Percentiles rank a stretch among this genome's conserved stretches.
Evolutionary conservation across 192 early-diverging fungal genomes (phyloP).

Genomic region (Chytriomyces sp.): DNA sequence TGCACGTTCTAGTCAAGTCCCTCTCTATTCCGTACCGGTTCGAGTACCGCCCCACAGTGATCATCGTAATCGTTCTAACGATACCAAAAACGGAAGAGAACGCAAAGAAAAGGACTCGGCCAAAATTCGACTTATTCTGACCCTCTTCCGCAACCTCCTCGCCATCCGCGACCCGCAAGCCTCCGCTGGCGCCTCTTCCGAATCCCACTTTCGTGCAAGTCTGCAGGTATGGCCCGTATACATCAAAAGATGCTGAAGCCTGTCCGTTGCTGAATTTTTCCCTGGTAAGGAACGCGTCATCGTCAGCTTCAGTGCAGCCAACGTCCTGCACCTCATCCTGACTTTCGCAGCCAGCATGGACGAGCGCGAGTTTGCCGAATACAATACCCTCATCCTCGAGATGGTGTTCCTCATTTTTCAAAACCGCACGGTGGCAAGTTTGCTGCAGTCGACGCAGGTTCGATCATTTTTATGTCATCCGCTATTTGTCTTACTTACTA

Average conservation of each 20-base stretch:
- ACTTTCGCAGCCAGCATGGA: slow-evolving; percentile 68
- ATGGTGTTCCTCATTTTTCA: slow-evolving; percentile 64
- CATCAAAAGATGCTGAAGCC: slow-evolving; percentile 27
- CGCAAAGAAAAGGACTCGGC: slow-evolving; percentile 60
- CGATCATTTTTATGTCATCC: neutral
- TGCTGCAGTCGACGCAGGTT: slow-evolving; percentile 20
- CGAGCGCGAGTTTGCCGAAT: slow-evolving; percentile 61
- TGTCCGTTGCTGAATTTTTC: neutral
- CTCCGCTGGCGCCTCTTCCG: slow-evolving; percentile 54
- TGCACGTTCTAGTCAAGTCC: slow-evolving; percentile 54
- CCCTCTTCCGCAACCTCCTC: slow-evolving; percentile 78
- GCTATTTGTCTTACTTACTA: neutral
- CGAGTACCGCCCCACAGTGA: neutral
- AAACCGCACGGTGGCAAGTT: slow-evolving; percentile 52
- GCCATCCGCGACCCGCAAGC: slow-evolving; percentile 75
- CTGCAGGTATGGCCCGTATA: slow-evolving; percentile 58
- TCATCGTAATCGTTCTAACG: neutral
- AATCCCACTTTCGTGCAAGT: slow-evolving; percentile 57
- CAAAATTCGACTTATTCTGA: slow-evolving; percentile 68
- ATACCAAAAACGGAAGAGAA: slow-evolving; percentile 43
- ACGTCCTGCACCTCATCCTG: slow-evolving; percentile 69
- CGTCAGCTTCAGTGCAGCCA: slow-evolving; percentile 55
- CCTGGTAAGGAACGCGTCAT: slow-evolving; percentile 57
- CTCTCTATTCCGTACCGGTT: slow-evolving; percentile 51
- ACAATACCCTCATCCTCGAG: slow-evolving; percentile 65